A percentile compares a stretch with the other conserved stretches of the same genome.
These are phyloP conservation scores for Lecanicillium sp. DNA, from an alignment of 2,329 filamentous ascomycete genomes.

Conservation along the genomic window DNA sequence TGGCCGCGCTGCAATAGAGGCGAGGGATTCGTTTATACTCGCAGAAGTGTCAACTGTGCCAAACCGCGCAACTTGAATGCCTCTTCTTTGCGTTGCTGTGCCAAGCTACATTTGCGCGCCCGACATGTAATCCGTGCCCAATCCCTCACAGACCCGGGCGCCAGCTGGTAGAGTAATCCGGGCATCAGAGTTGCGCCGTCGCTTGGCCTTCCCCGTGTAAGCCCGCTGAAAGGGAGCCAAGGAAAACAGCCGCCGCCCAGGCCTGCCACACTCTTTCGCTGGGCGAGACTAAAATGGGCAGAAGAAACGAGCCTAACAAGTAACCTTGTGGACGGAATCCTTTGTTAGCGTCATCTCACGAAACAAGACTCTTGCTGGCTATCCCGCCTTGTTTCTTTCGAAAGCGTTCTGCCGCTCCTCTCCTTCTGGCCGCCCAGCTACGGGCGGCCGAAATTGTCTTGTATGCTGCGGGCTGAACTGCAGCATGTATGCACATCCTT, in stretches of 20 bases:
- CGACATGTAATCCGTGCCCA: not conserved
- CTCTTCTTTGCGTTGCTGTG: too few species aligned
- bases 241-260: not conserved
- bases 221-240: not conserved
- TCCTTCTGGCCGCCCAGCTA: too few species aligned
- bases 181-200: constrained; percentile 1
- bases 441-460: too few species aligned
- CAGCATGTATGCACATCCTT: too few species aligned
- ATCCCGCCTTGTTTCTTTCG: too few species aligned
- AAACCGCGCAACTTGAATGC: not conserved
- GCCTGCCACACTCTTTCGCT: not conserved
- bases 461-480: too few species aligned
- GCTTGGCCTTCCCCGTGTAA: not conserved
- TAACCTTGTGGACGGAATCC: too few species aligned
- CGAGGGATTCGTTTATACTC: constrained; percentile 3
- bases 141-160: too few species aligned
- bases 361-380: too few species aligned
- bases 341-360: not conserved
- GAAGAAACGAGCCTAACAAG: constrained; percentile 8
- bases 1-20: not conserved
- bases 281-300: constrained; percentile 6
- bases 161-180: too few species aligned
- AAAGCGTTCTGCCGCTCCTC: too few species aligned
- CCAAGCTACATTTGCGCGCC: not conserved
- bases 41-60: not conserved